These are phyloP conservation scores for Paramecium octaurelia DNA, from an alignment of 73 alveolate species.

Conservation along the genomic window DNA sequence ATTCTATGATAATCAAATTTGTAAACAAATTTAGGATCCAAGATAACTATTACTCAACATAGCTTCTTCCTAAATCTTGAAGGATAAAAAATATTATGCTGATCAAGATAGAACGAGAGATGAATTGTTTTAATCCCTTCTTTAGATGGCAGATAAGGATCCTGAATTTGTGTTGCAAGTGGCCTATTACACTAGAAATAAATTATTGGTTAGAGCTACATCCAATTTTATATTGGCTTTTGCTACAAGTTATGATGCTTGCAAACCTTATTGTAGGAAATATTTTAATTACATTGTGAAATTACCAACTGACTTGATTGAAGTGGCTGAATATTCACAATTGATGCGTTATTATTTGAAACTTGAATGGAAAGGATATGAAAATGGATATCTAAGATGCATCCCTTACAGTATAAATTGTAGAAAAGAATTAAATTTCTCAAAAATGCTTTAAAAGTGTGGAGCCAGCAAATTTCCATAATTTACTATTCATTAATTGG, in stretches of 20 bases:
- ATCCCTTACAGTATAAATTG: background rate
- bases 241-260: conserved; percentile 51
- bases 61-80: background rate
- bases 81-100: background rate
- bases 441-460: conserved; percentile 59
- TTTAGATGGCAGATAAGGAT: conserved; percentile 46
- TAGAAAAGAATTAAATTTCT: conserved; percentile 10
- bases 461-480: conserved; percentile 48
- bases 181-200: conserved; percentile 64
- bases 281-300: conserved; percentile 53
- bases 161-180: conserved; percentile 63
- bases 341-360: background rate
- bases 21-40: background rate
- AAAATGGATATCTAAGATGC: background rate
- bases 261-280: conserved; percentile 56
- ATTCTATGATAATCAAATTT: background rate
- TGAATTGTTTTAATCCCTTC: background rate
- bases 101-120: conserved; percentile 10
- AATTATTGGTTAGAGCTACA: conserved; percentile 61
- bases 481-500: conserved; percentile 57
- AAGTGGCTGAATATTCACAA: conserved; percentile 49
- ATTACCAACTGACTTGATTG: conserved; percentile 64
- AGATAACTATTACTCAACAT: background rate
- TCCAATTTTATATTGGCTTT: conserved; percentile 64
- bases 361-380: background rate